Evolutionary conservation across 2,329 filamentous ascomycete genomes (phyloP), one percentile per base, ranked within the genome.

Genomic region (Cordyceps farinosa): DNA sequence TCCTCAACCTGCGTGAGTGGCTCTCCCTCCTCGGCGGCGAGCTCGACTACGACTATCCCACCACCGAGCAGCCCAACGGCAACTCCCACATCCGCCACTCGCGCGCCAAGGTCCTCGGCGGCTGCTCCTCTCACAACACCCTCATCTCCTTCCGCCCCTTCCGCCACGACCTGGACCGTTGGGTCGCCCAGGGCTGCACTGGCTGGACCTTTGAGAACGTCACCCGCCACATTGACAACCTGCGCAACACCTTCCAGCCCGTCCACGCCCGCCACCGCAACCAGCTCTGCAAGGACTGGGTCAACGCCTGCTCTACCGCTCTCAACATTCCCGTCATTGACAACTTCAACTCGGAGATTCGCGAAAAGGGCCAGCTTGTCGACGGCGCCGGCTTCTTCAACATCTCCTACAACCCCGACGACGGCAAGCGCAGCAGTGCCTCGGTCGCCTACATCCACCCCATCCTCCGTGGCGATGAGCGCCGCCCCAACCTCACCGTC

Each of bases 61-160:
- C 92, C 47, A 91, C 88, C 54, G 91, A 96, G 78, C 92, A 97
- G 80, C 92, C 92, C 67, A 95, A 87, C 79, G 91, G 92, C 73
- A 97, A 97, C 82, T 95, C 90, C 63, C 85, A 92, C 79, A 96
- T 97, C 79, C 88, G 92, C 67, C 92, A 96, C 80, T 96, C 92
- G 15, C 89, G 92, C 66, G 92, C 92, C 67, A 96, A 96, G 81
- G 92, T 97, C 45, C 84, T 97, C 36, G 92, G 92, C 69, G 92
- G 92, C 68, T 97, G 92, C 82, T 96, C 92, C 51, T 94, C 90
- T 65, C 92, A 96, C 83, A 97, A 97, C 79, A 96, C 92, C 27
- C 82, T 96, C 70, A 96, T 97, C 76, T 95, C 90, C 22, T 96
- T 96, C 85, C 87, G 92, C 32, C 91, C 92, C 8, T 96, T 96